Conservation (phyloP, 1,284 basidiomycete species). For the Ceratobasidium sp. region DNA sequence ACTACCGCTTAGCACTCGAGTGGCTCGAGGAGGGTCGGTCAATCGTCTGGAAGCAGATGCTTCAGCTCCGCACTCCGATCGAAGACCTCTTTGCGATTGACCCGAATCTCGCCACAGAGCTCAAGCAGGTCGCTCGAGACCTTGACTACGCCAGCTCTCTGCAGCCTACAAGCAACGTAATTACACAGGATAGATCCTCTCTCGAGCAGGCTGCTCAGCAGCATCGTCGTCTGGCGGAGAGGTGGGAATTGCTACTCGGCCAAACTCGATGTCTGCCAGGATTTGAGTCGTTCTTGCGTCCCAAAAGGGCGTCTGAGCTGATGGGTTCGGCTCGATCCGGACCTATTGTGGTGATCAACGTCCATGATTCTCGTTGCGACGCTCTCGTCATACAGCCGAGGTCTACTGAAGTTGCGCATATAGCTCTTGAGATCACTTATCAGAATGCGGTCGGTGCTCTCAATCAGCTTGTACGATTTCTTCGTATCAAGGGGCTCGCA, state of each 20-base stretch:
- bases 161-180: no score
- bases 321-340: not conserved
- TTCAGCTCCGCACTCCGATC: not conserved
- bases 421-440: not conserved
- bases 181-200: no score
- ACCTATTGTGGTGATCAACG: not conserved
- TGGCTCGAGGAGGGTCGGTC: conserved; percentile 50
- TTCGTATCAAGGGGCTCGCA: not conserved
- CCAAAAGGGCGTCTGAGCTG: not conserved
- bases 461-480: not conserved
- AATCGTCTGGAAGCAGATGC: not conserved
- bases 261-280: not conserved
- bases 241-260: not conserved
- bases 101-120: not conserved
- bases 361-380: not conserved
- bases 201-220: not conserved
- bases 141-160: not conserved
- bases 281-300: not conserved
- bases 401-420: not conserved
- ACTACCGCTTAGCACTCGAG: conserved; percentile 47
- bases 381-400: not conserved
- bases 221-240: conserved; percentile 2
- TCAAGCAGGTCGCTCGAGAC: not conserved
- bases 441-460: not conserved
- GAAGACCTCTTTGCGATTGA: not conserved